Conservation (phyloP, 2,329 filamentous ascomycete species). For the Colletotrichum spaethianum region DNA sequence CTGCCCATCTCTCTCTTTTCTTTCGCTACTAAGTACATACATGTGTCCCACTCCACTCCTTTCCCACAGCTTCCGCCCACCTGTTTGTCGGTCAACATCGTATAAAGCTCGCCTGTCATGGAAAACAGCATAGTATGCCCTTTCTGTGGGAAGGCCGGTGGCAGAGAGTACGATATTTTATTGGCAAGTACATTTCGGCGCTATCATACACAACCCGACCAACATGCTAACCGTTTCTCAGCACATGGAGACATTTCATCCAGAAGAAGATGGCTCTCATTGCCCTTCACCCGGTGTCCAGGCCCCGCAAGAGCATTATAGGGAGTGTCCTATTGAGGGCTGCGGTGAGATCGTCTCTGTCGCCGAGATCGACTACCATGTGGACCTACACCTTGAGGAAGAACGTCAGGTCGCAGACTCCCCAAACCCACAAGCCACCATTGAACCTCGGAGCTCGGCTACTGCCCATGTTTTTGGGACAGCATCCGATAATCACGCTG, state of each 20-base stretch:
- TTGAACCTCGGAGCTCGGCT: neutral
- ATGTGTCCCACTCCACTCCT: neutral
- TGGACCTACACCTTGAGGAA: slow-evolving; percentile 70
- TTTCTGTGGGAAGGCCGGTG: slow-evolving; percentile 51
- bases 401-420: slow-evolving; percentile 31
- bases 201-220: neutral
- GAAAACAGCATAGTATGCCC: slow-evolving; percentile 47
- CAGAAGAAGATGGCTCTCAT: slow-evolving; percentile 37
- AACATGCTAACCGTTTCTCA: slow-evolving; percentile 24
- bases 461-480: neutral
- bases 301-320: slow-evolving; percentile 50
- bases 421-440: slow-evolving; percentile 15
- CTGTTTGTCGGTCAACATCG: slow-evolving; percentile 1
- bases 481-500: neutral
- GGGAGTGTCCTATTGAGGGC: slow-evolving; percentile 53
- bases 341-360: slow-evolving; percentile 71
- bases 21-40: neutral
- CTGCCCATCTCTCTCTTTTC: neutral
- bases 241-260: slow-evolving; percentile 49
- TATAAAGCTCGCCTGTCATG: slow-evolving; percentile 16
- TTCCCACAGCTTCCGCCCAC: neutral
- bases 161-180: slow-evolving; percentile 53
- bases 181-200: slow-evolving; percentile 47
- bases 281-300: neutral
- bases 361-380: slow-evolving; percentile 69